Percentiles rank a stretch among this genome's conserved stretches.
phyloP scores from a whole-genome alignment of 1,284 basidiomycete genomes.

The Rhizopogon parksii region DNA sequence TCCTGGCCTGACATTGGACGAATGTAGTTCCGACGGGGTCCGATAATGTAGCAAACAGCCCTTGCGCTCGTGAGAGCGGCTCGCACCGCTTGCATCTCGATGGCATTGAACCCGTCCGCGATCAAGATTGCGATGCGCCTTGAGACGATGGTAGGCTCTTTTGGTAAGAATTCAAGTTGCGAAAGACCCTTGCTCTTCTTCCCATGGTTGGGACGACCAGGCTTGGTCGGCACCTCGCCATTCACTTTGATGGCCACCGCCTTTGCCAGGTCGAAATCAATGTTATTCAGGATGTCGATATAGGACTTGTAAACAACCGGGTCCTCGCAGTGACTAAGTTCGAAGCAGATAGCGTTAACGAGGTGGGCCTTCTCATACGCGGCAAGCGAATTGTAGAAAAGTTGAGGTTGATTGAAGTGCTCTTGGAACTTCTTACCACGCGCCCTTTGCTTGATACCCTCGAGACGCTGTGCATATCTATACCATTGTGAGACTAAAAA shows the following conservation, averaged over 20 bases:
- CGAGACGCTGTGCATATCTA: slow-evolving; percentile 44
- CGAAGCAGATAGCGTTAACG: slow-evolving; percentile 63
- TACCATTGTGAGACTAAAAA: neutral
- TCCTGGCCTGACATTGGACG: slow-evolving; percentile 32
- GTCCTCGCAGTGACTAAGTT: slow-evolving; percentile 75
- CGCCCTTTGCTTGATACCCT: slow-evolving; percentile 62
- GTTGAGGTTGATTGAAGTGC: slow-evolving; percentile 62
- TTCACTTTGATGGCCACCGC: slow-evolving; percentile 60
- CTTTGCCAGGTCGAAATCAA: slow-evolving; percentile 65
- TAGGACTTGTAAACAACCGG: slow-evolving; percentile 61
- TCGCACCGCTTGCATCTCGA: slow-evolving; percentile 52
- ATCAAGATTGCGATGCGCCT: slow-evolving; percentile 71
- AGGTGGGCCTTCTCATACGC: slow-evolving; percentile 64
- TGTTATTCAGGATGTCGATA: slow-evolving; percentile 57
- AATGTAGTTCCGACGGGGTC: slow-evolving; percentile 57
- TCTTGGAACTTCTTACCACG: slow-evolving; percentile 71
- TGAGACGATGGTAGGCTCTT: slow-evolving; percentile 57
- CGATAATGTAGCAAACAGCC: slow-evolving; percentile 62
- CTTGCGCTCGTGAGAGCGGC: slow-evolving; percentile 44
- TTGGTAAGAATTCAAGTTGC: slow-evolving; percentile 50
- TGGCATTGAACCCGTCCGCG: slow-evolving; percentile 64
- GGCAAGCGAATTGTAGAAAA: slow-evolving; percentile 75
- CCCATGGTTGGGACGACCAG: slow-evolving; percentile 48
- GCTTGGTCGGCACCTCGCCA: slow-evolving; percentile 45
- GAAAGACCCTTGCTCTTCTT: slow-evolving; percentile 49